Evolutionary conservation across 2,329 filamentous ascomycete genomes (phyloP).

Genomic region (Penicillium oxalicum): DNA sequence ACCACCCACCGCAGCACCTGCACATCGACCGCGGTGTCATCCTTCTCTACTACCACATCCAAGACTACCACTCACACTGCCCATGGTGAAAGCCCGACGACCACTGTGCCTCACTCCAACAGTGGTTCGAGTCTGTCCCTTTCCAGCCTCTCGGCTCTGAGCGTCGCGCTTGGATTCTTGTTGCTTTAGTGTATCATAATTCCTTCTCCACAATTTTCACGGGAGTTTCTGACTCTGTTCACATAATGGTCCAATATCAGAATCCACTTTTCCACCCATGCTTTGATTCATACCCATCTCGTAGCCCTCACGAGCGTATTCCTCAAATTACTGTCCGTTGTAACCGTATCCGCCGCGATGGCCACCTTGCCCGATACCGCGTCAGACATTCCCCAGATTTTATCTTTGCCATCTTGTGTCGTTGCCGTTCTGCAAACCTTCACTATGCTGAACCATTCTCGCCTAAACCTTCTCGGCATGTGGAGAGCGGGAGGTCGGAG

Average conservation of each 20-base stretch:
- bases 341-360: no score
- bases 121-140: background rate
- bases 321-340: no score
- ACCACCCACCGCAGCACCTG: background rate
- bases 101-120: background rate
- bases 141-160: conserved; percentile 2
- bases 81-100: background rate
- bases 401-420: no score
- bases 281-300: background rate
- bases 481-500: background rate
- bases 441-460: no score
- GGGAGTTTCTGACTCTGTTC: background rate
- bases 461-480: background rate
- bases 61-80: background rate
- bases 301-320: no score
- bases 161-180: background rate
- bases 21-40: background rate
- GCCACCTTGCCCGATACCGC: no score
- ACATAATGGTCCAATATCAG: background rate
- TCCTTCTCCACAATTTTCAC: no score
- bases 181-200: background rate
- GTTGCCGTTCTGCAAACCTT: no score
- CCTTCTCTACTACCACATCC: background rate
- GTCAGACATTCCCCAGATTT: no score
- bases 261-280: background rate